Conservation (phyloP, 2,329 filamentous ascomycete genomes). For the Triangularia verruculosa region DNA sequence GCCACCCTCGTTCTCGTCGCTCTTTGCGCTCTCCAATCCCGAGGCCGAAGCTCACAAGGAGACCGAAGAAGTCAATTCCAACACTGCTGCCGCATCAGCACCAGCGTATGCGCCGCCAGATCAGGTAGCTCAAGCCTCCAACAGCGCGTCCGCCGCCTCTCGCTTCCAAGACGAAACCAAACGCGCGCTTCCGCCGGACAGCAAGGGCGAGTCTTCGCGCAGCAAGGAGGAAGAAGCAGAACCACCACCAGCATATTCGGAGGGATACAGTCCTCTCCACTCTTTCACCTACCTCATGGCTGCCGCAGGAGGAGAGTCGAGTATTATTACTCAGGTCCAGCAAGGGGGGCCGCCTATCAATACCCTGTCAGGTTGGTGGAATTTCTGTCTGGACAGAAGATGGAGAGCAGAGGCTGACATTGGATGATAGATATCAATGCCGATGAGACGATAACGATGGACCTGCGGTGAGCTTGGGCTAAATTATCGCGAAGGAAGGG, state of each 20-base stretch:
- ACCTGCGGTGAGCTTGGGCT: slow-evolving; percentile 70
- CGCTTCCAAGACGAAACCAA: slow-evolving; percentile 69
- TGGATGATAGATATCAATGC: slow-evolving; percentile 64
- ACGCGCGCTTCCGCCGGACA: slow-evolving; percentile 76
- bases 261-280: slow-evolving; percentile 87
- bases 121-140: slow-evolving; percentile 24
- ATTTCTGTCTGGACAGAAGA: neutral
- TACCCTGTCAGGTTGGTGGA: slow-evolving; percentile 71
- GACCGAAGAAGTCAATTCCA: slow-evolving; percentile 25
- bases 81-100: slow-evolving; percentile 50
- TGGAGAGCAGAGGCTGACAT: slow-evolving; percentile 19
- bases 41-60: slow-evolving; percentile 37
- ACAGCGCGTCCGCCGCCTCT: slow-evolving; percentile 22
- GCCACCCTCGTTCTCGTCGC: slow-evolving; percentile 60
- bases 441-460: slow-evolving; percentile 92
- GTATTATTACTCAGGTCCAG: slow-evolving; percentile 98
- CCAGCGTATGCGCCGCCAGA: slow-evolving; percentile 47
- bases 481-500: neutral
- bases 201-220: slow-evolving; percentile 66
- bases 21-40: slow-evolving; percentile 44
- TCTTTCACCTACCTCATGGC: slow-evolving; percentile 98
- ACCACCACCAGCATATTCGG: slow-evolving; percentile 92
- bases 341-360: slow-evolving; percentile 89
- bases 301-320: slow-evolving; percentile 91
- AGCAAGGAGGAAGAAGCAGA: slow-evolving; percentile 78